Base-by-base conservation (phyloP, 768 basidiomycete species). In the Serendipita sp. region DNA sequence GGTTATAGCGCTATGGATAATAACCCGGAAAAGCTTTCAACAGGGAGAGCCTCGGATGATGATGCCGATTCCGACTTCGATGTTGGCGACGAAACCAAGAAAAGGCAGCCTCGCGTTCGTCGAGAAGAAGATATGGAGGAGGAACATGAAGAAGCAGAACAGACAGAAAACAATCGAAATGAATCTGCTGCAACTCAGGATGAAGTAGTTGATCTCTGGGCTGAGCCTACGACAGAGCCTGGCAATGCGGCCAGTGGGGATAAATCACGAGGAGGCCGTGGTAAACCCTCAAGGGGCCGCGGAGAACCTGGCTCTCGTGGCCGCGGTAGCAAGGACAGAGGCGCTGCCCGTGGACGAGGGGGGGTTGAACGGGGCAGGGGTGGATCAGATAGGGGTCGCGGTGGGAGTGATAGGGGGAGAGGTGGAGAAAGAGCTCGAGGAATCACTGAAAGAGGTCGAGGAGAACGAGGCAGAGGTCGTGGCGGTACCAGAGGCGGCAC, bases 1-100 rank as follows among this genome's bases (percentile, higher is more conserved):
- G 37, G 5, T 40, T 40, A 40, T 13, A 40, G 13, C 5, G 37
- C 37, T 13, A 40, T 60, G 55, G 55, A 29, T n/a, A 36, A 29
- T 16, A 36, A n/a, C n/a, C 55, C 27, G 34, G 55, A 60, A 60
- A 60, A 60, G 33, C 16, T 23, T 10, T 5, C 18, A 60, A 34
- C 33, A n/a, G 55, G 31, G 16, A 34, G 23, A 27, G 27, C 23
- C 18, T 31, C 55, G 10, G 55, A 60, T 23, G 55, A 60, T 36
- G 55, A 60, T 31, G 55, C 55, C 16, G 55, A 60, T 60, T 60
- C 55, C 16, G 55, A 60, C 34, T 60, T 60, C 55, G 55, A 60
- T 34, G 55, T 27, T 34, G 55, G 55, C 16, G 55, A 34, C 23
- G 37, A 40, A 40, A 52, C 18, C 31, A 18, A 52, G n/a, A 60